A percentile compares a stretch with the other conserved stretches of the same genome.
These are phyloP conservation scores for Chenopodium berlandieri DNA, from an alignment of 148 eudicot genomes.

Conservation along the genomic window DNA sequence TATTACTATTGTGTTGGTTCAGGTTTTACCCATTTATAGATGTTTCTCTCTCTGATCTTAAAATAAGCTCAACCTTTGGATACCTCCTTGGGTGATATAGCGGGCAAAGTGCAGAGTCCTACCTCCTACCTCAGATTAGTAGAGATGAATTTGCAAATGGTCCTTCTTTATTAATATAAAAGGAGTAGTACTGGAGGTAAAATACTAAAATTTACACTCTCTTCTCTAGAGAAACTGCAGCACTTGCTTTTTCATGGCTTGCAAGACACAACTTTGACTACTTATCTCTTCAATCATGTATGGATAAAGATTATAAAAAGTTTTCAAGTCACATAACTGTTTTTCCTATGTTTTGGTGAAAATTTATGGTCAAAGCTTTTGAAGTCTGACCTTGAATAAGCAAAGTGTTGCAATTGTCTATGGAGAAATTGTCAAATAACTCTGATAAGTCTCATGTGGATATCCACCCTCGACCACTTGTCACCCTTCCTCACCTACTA, in stretches of 20 bases:
- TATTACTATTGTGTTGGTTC: not conserved
- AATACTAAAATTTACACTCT: not conserved
- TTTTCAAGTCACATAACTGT: too few relatives aligned
- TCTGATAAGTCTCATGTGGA: not conserved
- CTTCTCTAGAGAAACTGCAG: too few relatives aligned
- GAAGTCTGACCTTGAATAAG: too few relatives aligned
- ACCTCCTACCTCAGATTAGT: not conserved
- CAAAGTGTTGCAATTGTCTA: too few relatives aligned
- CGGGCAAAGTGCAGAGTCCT: not conserved
- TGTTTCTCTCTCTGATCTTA: not conserved
- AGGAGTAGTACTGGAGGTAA: not conserved
- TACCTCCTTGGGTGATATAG: not conserved
- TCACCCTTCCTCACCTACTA: not conserved
- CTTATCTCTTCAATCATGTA: too few relatives aligned
- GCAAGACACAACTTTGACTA: too few relatives aligned
- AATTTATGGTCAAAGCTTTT: too few relatives aligned
- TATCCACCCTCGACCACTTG: not conserved
- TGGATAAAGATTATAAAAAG: too few relatives aligned
- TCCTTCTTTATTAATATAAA: not conserved
- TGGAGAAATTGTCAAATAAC: not conserved
- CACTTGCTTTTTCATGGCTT: too few relatives aligned
- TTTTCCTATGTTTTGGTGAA: too few relatives aligned
- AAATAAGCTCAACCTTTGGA: not conserved
- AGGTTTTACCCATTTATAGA: not conserved
- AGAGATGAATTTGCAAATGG: too few relatives aligned